phyloP scores from a whole-genome alignment of 345 rosid species.

The Hypericum androsaemum region DNA sequence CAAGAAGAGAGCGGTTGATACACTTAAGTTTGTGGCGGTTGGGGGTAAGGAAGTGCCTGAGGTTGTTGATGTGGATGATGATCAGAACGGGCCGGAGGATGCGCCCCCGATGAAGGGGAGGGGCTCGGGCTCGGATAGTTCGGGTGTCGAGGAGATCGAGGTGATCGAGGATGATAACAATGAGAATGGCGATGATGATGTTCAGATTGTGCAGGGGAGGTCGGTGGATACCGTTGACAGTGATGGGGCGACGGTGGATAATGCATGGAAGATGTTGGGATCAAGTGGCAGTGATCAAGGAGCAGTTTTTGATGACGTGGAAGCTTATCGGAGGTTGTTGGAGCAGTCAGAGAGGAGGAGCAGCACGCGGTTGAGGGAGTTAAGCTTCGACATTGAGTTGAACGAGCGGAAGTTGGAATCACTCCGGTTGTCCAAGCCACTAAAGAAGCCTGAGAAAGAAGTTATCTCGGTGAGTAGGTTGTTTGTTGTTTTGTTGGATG shows the following conservation, averaged over 20 bases:
- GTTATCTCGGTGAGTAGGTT: conserved; percentile 23
- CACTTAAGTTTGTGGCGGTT: conserved; percentile 23
- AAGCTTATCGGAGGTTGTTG: conserved; percentile 57
- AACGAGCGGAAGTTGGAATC: conserved; percentile 32
- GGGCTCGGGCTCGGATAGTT: conserved; percentile 41
- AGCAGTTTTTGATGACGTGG: conserved; percentile 21
- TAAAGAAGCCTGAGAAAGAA: conserved; percentile 35
- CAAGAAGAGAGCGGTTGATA: conserved; percentile 30
- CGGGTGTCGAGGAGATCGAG: conserved; percentile 39
- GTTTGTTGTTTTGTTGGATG: not conserved
- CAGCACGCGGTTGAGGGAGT: conserved; percentile 27
- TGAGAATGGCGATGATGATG: conserved; percentile 16
- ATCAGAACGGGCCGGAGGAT: not conserved
- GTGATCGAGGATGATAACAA: conserved; percentile 11
- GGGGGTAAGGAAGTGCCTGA: conserved; percentile 35
- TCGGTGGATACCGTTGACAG: conserved; percentile 37
- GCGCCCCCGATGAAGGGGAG: conserved; percentile 5
- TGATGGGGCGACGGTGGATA: conserved; percentile 28
- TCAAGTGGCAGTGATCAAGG: conserved; percentile 29
- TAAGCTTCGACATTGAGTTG: conserved; percentile 52
- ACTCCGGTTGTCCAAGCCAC: conserved; percentile 32
- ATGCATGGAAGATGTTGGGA: conserved; percentile 32
- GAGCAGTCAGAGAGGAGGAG: conserved; percentile 39
- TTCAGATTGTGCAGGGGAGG: conserved; percentile 26
- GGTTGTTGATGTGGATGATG: conserved; percentile 27